A percentile compares a stretch with the other conserved stretches of the same genome.
phyloP scores from a whole-genome alignment of 1,284 basidiomycete species.

The Puccinia coronata region DNA sequence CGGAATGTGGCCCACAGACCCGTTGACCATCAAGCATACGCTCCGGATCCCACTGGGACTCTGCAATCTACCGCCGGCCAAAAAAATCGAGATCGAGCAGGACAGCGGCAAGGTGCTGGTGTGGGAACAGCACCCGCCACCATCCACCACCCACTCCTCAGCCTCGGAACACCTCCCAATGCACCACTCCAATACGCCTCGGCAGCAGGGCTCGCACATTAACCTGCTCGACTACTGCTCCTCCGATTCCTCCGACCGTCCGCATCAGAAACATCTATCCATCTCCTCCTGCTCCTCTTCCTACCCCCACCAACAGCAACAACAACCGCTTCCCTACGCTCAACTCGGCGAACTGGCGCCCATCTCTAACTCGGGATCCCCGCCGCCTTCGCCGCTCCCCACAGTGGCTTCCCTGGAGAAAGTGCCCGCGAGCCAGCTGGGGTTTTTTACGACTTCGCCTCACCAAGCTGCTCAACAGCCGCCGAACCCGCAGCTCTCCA shows the following conservation, averaged over 20 bases:
- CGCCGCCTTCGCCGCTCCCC: background rate
- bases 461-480: no score
- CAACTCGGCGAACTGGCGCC: conserved; percentile 28
- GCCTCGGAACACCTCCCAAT: background rate
- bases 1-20: conserved; percentile 25
- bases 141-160: background rate
- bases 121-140: conserved; percentile 1
- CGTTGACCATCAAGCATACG: conserved; percentile 2
- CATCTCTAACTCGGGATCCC: conserved; percentile 28
- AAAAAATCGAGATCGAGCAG: conserved; percentile 39
- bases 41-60: conserved; percentile 28
- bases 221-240: conserved; percentile 1
- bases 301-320: background rate
- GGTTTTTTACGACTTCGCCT: background rate
- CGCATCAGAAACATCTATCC: background rate
- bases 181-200: background rate
- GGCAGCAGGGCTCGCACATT: background rate
- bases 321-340: background rate
- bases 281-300: background rate
- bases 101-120: conserved; percentile 31
- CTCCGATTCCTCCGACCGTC: background rate
- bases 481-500: background rate
- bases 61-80: conserved; percentile 32
- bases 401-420: background rate
- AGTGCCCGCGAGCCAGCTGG: conserved; percentile 17